Evolutionary conservation across 176 grass and related monocot species (phyloP).

Genomic region (Triticum dicoccoides): DNA sequence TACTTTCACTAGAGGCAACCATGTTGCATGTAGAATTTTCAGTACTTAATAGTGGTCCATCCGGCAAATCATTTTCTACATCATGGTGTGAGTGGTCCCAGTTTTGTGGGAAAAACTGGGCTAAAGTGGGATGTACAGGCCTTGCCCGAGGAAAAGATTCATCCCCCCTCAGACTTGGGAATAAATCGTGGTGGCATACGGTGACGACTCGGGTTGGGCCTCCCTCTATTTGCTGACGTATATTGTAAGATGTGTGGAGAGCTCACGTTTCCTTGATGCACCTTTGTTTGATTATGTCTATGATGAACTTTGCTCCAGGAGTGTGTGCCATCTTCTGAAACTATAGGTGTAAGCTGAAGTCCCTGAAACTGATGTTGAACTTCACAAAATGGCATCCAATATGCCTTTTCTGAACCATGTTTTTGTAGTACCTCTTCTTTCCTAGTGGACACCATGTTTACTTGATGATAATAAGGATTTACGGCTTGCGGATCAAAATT

Average conservation of each 20-base stretch:
- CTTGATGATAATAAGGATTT: background rate
- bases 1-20: background rate
- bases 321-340: background rate
- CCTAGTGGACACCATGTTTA: background rate
- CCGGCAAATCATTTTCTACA: too few relatives aligned
- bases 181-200: background rate
- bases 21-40: background rate
- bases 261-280: background rate
- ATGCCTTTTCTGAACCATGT: background rate
- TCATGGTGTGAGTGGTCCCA: background rate
- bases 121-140: rapidly evolving
- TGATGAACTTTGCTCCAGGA: background rate
- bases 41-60: too few relatives aligned
- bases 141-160: background rate
- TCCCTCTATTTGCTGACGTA: background rate
- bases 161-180: background rate
- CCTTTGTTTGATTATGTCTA: background rate
- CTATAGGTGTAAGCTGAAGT: background rate
- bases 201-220: background rate
- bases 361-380: background rate
- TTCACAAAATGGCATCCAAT: background rate
- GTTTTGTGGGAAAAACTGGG: background rate
- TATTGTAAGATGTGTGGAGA: background rate
- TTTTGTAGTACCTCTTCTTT: background rate
- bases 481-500: background rate